Percentiles rank a stretch among this genome's conserved stretches.
phyloP scores from a whole-genome alignment of 106 monocot species.

The Dendrobium nobile region DNA sequence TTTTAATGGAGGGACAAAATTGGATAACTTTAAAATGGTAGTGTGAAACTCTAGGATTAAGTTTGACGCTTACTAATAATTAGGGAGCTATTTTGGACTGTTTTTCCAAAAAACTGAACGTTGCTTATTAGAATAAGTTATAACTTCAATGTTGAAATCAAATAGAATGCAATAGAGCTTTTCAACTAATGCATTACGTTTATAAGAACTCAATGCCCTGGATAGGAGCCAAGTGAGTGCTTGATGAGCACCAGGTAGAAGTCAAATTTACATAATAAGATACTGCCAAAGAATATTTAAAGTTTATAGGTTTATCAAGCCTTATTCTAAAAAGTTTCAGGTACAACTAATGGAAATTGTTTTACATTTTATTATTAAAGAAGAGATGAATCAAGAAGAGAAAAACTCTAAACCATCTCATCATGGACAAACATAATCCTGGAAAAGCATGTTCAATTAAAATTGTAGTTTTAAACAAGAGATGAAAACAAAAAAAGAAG shows the following conservation, averaged over 20 bases:
- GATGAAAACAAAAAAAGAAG: neutral
- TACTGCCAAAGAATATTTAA: neutral
- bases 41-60: no score
- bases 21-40: no score
- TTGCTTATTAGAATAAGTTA: neutral
- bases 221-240: neutral
- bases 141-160: neutral
- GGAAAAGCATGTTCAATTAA: conserved; percentile 1
- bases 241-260: neutral
- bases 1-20: no score
- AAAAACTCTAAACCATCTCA: conserved; percentile 5
- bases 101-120: neutral
- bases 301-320: neutral
- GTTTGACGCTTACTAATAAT: no score
- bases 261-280: neutral
- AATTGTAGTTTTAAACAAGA: neutral
- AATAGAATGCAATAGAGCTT: neutral
- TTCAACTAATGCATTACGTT: neutral
- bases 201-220: neutral
- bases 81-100: no score
- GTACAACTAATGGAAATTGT: neutral
- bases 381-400: neutral
- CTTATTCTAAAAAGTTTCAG: neutral
- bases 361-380: neutral
- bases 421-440: neutral